Evolutionary conservation across 371 early-diverging fungal genomes (phyloP).

Genomic region (Mucor piriformis): DNA sequence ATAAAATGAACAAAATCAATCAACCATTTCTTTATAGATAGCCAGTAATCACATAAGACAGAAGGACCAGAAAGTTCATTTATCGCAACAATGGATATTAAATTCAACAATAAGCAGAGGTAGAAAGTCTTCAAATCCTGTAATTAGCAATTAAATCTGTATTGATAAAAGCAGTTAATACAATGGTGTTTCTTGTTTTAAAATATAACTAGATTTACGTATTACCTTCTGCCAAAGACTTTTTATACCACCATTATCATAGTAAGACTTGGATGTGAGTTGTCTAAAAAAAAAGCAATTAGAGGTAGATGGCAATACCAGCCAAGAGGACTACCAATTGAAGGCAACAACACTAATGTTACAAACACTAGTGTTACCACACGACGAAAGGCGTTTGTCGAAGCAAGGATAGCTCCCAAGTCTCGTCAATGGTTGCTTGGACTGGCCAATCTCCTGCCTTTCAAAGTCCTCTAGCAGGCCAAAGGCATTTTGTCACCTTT

Average conservation of each 20-base stretch:
- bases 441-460: slow-evolving; percentile 12
- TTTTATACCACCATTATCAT: neutral
- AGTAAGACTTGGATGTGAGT: slow-evolving; percentile 1
- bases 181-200: neutral
- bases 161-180: slow-evolving; percentile 3
- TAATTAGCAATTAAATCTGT: slow-evolving; percentile 4
- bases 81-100: neutral
- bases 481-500: slow-evolving; percentile 6
- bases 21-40: neutral
- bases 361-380: slow-evolving; percentile 3
- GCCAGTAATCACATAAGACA: slow-evolving; percentile 3
- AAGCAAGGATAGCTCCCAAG: slow-evolving; percentile 21
- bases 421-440: slow-evolving; percentile 11
- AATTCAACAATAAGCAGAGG: neutral
- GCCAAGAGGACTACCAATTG: slow-evolving; percentile 10
- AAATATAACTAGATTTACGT: slow-evolving; percentile 1
- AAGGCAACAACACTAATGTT: slow-evolving; percentile 6
- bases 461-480: slow-evolving; percentile 14
- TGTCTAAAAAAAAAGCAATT: slow-evolving; percentile 6
- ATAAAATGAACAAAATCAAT: slow-evolving; percentile 5
- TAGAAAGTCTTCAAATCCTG: neutral
- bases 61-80: slow-evolving; percentile 7
- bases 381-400: slow-evolving; percentile 14
- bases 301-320: slow-evolving; percentile 12
- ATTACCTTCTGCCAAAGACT: neutral